Percentiles rank a stretch among this genome's conserved stretches.
phyloP scores from a whole-genome alignment of 2,329 filamentous ascomycete species.

The Claviceps fusiformis region DNA sequence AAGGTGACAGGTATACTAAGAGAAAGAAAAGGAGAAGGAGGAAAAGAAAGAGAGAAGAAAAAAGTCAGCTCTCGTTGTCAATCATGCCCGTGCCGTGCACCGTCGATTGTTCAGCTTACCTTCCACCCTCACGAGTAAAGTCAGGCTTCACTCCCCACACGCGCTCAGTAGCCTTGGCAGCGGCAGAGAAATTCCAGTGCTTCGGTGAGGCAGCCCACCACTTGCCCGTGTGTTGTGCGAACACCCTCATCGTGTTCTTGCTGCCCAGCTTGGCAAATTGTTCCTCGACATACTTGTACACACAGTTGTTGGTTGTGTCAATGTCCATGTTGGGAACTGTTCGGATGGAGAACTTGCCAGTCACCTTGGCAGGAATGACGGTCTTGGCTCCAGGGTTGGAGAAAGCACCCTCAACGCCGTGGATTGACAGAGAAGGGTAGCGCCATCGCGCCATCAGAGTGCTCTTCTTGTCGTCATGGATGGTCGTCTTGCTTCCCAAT shows the following conservation, averaged over 20 bases:
- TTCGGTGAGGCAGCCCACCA: slow-evolving; percentile 98
- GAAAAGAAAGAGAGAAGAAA: not conserved
- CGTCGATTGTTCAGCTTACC: slow-evolving; percentile 49
- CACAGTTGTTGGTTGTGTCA: slow-evolving; percentile 70
- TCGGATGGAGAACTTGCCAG: slow-evolving; percentile 95
- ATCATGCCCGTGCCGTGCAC: not conserved
- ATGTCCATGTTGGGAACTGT: slow-evolving; percentile 97
- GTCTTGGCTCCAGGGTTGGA: slow-evolving; percentile 91
- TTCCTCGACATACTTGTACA: slow-evolving; percentile 71
- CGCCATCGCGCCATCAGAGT: slow-evolving; percentile 96
- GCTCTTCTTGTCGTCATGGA: slow-evolving; percentile 75
- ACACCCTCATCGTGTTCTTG: slow-evolving; percentile 82
- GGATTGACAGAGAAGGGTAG: slow-evolving; percentile 83
- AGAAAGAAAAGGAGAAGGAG: not conserved
- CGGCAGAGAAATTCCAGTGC: slow-evolving; percentile 97
- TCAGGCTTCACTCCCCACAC: slow-evolving; percentile 92
- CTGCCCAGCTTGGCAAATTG: slow-evolving; percentile 76
- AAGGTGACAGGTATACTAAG: slow-evolving; percentile 84
- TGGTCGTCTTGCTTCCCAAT: slow-evolving; percentile 75
- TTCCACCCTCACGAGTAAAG: slow-evolving; percentile 90
- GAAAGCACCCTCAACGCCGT: slow-evolving; percentile 92
- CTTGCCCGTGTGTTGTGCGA: slow-evolving; percentile 80
- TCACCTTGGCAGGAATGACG: slow-evolving; percentile 94
- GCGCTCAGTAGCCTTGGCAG: slow-evolving; percentile 87
- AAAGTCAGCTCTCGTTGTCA: not conserved